Conservation (phyloP, 1,284 basidiomycete genomes). For the Ceratobasidium sp. region DNA sequence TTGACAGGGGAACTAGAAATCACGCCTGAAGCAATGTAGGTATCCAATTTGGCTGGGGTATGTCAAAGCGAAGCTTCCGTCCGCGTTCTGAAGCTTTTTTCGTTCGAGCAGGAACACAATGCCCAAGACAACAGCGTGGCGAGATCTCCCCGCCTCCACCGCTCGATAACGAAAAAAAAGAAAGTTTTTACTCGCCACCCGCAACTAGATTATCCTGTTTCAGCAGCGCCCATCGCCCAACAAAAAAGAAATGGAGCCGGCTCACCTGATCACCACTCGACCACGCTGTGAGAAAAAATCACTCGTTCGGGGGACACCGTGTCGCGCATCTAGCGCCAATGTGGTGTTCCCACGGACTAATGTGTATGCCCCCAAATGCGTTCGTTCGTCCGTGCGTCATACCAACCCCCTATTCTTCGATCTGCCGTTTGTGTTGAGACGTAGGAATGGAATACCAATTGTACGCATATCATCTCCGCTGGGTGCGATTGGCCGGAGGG, state of each 20-base stretch:
- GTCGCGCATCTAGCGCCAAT: slow-evolving; percentile 28
- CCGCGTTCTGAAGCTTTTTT: not conserved
- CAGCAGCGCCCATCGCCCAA: slow-evolving; percentile 3
- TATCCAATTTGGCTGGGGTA: not conserved
- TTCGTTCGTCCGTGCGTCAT: not conserved
- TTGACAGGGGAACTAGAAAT: slow-evolving; percentile 34
- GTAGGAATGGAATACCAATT: not conserved
- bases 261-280: slow-evolving; percentile 6
- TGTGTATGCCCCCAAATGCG: not conserved
- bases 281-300: slow-evolving; percentile 22
- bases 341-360: slow-evolving; percentile 7
- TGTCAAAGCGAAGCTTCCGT: not conserved
- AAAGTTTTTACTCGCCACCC: not conserved
- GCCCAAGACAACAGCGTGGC: slow-evolving; percentile 37
- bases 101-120: slow-evolving; percentile 33
- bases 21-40: slow-evolving; percentile 20
- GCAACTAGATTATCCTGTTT: not conserved
- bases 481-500: not conserved
- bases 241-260: not conserved
- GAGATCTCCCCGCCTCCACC: slow-evolving; percentile 23
- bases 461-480: not conserved
- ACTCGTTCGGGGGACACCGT: not conserved
- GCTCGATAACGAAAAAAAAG: not conserved
- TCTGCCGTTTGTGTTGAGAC: not conserved
- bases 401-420: slow-evolving; percentile 12